These are phyloP conservation scores for Chrysoporthe deuterocubensis DNA, from an alignment of 2,329 filamentous ascomycete genomes.

Conservation along the genomic window DNA sequence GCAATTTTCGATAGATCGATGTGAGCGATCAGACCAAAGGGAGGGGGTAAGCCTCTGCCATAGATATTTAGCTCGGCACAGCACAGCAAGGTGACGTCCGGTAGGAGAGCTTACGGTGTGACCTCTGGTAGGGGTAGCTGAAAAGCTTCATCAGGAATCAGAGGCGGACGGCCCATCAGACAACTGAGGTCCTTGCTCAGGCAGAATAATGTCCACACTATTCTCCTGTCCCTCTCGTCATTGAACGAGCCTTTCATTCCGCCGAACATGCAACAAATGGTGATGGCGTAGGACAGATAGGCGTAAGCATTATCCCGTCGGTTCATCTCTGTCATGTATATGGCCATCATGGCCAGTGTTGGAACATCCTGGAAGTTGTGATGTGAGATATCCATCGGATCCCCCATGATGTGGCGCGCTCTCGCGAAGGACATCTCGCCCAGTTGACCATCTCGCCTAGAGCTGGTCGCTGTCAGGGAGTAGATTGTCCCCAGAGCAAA, in stretches of 20 bases:
- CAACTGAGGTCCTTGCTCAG: conserved; percentile 53
- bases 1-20: conserved; percentile 53
- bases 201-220: conserved; percentile 59
- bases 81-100: conserved; percentile 3
- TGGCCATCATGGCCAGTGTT: conserved; percentile 50
- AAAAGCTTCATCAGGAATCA: conserved; percentile 52
- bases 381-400: conserved; percentile 49
- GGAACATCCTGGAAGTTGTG: conserved; percentile 49
- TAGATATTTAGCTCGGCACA: conserved; percentile 5
- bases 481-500: conserved; percentile 47
- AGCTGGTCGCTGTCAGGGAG: conserved; percentile 36
- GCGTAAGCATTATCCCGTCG: conserved; percentile 53
- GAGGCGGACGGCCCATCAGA: conserved; percentile 53
- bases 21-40: conserved; percentile 50
- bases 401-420: conserved; percentile 49
- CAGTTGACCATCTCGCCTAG: conserved; percentile 38
- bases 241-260: conserved; percentile 47
- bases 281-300: conserved; percentile 51
- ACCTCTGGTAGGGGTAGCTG: conserved; percentile 46
- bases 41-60: conserved; percentile 47
- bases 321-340: conserved; percentile 55
- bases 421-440: conserved; percentile 51
- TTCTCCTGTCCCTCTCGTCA: conserved; percentile 49
- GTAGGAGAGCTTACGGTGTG: conserved; percentile 42
- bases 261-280: conserved; percentile 53